These are phyloP conservation scores for Buddleja alternifolia DNA, from an alignment of 257 asterid species.

Conservation along the genomic window DNA sequence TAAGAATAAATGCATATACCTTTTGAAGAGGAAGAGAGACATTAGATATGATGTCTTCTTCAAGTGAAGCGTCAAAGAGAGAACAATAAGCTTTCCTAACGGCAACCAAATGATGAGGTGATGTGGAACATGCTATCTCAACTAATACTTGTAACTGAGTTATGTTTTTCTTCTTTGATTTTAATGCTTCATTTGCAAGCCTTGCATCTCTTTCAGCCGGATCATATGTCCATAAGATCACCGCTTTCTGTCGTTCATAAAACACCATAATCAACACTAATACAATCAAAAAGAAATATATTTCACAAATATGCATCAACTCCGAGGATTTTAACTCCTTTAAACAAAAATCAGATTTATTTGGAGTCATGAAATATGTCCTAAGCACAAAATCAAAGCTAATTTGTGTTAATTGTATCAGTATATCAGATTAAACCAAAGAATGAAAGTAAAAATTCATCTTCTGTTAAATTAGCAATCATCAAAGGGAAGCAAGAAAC, in stretches of 20 bases:
- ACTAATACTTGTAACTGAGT: constrained; percentile 64
- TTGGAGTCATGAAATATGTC: neutral
- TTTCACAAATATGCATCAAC: neutral
- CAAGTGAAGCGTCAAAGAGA: constrained; percentile 64
- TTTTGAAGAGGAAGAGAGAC: constrained; percentile 64
- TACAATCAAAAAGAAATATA: too few relatives aligned
- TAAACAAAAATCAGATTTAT: neutral
- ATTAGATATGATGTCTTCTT: constrained; percentile 67
- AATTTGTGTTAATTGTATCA: neutral
- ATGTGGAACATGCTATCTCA: constrained; percentile 78
- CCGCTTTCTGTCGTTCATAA: constrained; percentile 56
- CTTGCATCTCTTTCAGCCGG: constrained; percentile 85
- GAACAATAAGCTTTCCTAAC: constrained; percentile 68
- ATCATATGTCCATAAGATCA: constrained; percentile 68
- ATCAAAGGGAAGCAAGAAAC: neutral
- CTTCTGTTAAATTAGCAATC: too few relatives aligned
- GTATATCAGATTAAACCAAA: neutral
- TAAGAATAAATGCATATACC: constrained; percentile 38
- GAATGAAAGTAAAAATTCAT: neutral
- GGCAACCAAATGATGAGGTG: constrained; percentile 71
- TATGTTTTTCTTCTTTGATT: constrained; percentile 44
- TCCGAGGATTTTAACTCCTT: neutral
- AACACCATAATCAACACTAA: constrained; percentile 11
- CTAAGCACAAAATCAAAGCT: neutral
- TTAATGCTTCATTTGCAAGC: constrained; percentile 72